Percentiles rank a stretch among this genome's conserved stretches.
Conservation (phyloP, 192 early-diverging fungal species). For the Lobulomyces angularis region DNA sequence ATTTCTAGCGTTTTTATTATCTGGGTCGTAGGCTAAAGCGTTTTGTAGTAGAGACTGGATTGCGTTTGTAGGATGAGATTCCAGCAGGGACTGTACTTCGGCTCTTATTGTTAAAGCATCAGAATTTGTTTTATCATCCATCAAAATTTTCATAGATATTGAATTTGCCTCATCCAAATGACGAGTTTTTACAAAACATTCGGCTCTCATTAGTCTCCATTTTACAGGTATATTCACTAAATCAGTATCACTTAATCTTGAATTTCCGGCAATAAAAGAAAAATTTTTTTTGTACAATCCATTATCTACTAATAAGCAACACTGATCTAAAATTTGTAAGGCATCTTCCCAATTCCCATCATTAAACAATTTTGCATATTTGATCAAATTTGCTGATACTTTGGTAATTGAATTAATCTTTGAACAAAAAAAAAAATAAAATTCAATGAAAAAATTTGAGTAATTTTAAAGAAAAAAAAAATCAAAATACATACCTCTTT, state of each 20-base stretch:
- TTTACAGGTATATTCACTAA: constrained; percentile 32
- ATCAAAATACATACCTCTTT: constrained; percentile 2
- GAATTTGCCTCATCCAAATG: constrained; percentile 48
- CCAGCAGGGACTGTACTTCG: constrained; percentile 57
- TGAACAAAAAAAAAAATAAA: no score
- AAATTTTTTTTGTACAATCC: no score
- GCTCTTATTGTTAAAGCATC: constrained; percentile 59
- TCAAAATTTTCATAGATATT: constrained; percentile 38
- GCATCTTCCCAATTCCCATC: no score
- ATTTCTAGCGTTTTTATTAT: constrained; percentile 51
- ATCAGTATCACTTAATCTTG: no score
- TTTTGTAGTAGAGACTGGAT: constrained; percentile 23
- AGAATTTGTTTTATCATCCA: constrained; percentile 48
- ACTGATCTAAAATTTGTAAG: no score
- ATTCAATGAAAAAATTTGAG: no score
- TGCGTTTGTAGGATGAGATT: constrained; percentile 22
- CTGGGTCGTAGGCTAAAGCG: constrained; percentile 68
- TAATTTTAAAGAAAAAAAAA: background rate
- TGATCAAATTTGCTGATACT: no score
- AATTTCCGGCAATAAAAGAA: no score
- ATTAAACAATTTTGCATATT: no score
- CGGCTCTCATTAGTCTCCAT: constrained; percentile 55
- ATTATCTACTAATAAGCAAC: no score
- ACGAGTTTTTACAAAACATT: constrained; percentile 47
- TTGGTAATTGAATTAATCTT: no score